A percentile compares a stretch with the other conserved stretches of the same genome.
Evolutionary conservation across 2,329 filamentous ascomycete genomes (phyloP).

Genomic region (Metarhizium brunneum): DNA sequence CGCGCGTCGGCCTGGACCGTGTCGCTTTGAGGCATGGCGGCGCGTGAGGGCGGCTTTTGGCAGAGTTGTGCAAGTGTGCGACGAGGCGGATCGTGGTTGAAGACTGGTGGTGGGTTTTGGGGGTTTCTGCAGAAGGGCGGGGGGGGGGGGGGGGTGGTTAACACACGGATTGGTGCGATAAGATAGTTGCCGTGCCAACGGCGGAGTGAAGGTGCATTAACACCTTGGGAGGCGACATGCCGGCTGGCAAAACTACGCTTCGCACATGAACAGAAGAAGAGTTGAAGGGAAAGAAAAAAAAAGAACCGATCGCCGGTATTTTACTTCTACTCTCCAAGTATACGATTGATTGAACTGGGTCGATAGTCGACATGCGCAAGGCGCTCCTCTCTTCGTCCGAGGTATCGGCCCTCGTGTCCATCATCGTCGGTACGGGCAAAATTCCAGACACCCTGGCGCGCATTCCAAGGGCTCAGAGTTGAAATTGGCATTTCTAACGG

Average conservation of each 20-base stretch:
- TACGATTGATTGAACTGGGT: not conserved
- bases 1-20: conserved; percentile 71
- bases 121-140: conserved; percentile 9
- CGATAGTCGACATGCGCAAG: conserved; percentile 18
- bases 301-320: not conserved
- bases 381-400: conserved; percentile 61
- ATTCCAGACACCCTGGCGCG: no score
- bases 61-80: no score
- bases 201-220: no score
- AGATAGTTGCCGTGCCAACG: conserved; percentile 37
- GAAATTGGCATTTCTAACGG: conserved; percentile 1
- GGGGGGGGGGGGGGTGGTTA: not conserved
- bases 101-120: conserved; percentile 1
- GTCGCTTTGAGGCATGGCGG: conserved; percentile 28
- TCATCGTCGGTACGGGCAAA: conserved; percentile 46
- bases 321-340: not conserved
- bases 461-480: conserved; percentile 3
- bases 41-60: not conserved
- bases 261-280: not conserved
- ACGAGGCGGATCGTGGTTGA: no score
- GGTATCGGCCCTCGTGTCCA: conserved; percentile 59
- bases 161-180: conserved; percentile 16
- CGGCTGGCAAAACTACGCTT: not conserved
- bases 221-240: not conserved
- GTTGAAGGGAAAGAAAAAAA: not conserved